A percentile compares a stretch with the other conserved stretches of the same genome.
These are phyloP conservation scores for Fusarium clavum DNA, from an alignment of 2,329 filamentous ascomycete species.

Conservation along the genomic window DNA sequence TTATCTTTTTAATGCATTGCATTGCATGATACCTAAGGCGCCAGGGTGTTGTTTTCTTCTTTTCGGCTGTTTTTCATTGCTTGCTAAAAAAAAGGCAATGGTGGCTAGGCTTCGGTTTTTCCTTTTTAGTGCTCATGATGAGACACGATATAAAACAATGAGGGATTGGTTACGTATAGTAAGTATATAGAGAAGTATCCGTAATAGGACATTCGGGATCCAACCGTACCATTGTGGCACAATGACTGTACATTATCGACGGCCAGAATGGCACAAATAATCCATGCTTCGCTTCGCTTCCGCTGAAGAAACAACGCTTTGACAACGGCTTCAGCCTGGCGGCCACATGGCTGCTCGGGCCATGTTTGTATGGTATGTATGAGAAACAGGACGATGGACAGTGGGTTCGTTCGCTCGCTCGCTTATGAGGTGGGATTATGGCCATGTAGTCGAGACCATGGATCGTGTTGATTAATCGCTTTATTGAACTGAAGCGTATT, in stretches of 20 bases:
- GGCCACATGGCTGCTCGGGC: conserved; percentile 35
- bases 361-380: conserved; percentile 5
- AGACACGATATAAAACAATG: conserved; percentile 32
- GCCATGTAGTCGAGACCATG: background rate
- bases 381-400: background rate
- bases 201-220: conserved; percentile 7
- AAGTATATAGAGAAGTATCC: conserved; percentile 35
- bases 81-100: conserved; percentile 16
- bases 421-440: background rate
- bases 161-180: conserved; percentile 8
- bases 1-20: conserved; percentile 31
- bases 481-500: background rate
- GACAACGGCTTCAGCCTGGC: background rate
- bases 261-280: background rate
- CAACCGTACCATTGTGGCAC: background rate
- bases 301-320: background rate
- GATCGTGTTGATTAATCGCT: background rate
- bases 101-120: conserved; percentile 8
- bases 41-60: conserved; percentile 24
- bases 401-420: background rate
- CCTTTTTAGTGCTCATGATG: conserved; percentile 21
- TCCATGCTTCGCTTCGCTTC: background rate
- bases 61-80: background rate
- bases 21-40: conserved; percentile 44
- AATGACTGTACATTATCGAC: background rate